phyloP scores from a whole-genome alignment of 768 basidiomycete species.

The Pulveroboletus frians region DNA sequence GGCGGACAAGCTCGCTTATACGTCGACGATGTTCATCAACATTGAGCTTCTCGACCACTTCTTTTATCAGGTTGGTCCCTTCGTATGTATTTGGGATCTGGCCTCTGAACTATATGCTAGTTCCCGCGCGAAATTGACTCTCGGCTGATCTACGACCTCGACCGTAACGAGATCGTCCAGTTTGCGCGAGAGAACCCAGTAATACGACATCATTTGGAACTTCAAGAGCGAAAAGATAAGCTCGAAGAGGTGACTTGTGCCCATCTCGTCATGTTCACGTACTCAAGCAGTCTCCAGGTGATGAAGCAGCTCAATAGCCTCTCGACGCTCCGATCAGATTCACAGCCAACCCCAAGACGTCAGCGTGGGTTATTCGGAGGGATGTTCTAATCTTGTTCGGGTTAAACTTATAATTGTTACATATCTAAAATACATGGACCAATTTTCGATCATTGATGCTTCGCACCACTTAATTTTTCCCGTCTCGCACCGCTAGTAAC shows the following conservation, averaged over 20 bases:
- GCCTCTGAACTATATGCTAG: conserved; percentile 35
- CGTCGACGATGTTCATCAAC: conserved; percentile 97
- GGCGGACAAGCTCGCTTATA: conserved; percentile 93
- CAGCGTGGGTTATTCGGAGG: conserved; percentile 75
- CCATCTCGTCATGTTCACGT: neutral
- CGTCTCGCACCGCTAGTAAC: neutral
- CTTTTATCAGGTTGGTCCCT: conserved; percentile 80
- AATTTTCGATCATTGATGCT: conserved; percentile 7
- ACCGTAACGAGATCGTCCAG: conserved; percentile 79
- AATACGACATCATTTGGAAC: conserved; percentile 81
- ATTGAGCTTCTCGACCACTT: conserved; percentile 97
- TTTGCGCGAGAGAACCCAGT: conserved; percentile 95
- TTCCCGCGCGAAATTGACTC: conserved; percentile 98
- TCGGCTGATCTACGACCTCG: conserved; percentile 86
- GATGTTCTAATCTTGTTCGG: conserved; percentile 52
- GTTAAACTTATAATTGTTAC: neutral
- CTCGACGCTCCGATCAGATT: conserved; percentile 81
- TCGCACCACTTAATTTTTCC: neutral
- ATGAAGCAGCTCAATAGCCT: conserved; percentile 94
- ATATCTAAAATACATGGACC: conserved; percentile 1
- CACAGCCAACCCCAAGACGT: conserved; percentile 66
- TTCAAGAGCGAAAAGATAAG: conserved; percentile 97
- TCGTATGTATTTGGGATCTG: neutral
- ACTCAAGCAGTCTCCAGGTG: conserved; percentile 46
- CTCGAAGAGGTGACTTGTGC: conserved; percentile 72